Evolutionary conservation across 2,329 filamentous ascomycete genomes (phyloP).

Genomic region (Epicoccum sorghinum): DNA sequence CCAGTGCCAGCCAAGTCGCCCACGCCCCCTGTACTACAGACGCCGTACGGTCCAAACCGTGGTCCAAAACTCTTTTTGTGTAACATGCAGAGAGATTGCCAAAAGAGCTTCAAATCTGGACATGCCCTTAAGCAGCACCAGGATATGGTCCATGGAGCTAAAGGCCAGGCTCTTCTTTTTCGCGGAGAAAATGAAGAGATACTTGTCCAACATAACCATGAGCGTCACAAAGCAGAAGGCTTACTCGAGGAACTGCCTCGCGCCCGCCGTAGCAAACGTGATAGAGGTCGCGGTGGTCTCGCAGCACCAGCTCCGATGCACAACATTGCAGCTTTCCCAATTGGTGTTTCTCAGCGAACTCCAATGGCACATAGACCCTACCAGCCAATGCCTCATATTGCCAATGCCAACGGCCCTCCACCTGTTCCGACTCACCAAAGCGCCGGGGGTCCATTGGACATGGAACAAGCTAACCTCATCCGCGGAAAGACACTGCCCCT

Average conservation of each 20-base stretch:
- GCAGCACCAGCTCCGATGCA: background rate
- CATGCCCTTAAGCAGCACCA: conserved; percentile 24
- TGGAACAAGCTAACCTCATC: conserved; percentile 34
- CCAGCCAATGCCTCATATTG: background rate
- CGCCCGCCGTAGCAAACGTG: no score
- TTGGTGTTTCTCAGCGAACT: background rate
- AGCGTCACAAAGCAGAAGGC: no score
- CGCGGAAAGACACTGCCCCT: conserved; percentile 34
- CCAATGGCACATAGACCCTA: background rate
- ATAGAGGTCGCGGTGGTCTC: no score
- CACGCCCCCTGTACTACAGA: background rate
- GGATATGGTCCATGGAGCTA: no score
- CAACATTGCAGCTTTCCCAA: background rate
- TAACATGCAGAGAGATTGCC: conserved; percentile 19
- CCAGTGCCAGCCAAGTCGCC: background rate
- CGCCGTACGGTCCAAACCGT: background rate
- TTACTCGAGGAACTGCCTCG: no score
- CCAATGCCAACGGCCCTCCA: background rate
- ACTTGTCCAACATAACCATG: no score
- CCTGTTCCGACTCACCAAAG: conserved; percentile 1
- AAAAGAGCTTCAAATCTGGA: conserved; percentile 25
- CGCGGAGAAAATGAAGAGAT: no score
- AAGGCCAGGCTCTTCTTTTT: no score
- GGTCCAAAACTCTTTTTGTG: no score
- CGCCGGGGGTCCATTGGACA: conserved; percentile 27